These are phyloP conservation scores for Xylariales sp. DNA, from an alignment of 2,329 filamentous ascomycete genomes.

Conservation along the genomic window DNA sequence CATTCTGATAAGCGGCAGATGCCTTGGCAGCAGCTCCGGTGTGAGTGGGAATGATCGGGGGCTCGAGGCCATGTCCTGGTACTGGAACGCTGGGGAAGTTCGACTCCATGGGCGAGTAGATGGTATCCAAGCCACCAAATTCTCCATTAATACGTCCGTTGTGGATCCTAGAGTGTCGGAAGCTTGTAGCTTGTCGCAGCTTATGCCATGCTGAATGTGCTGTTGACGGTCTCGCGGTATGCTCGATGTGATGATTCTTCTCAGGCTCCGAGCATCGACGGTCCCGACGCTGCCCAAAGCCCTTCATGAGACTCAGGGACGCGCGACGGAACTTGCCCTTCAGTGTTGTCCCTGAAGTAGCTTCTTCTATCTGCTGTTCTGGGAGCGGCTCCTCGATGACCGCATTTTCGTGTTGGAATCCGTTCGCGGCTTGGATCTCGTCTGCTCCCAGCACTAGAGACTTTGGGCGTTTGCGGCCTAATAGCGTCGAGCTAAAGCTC, in stretches of 20 bases:
- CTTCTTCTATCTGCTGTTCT: constrained; percentile 3
- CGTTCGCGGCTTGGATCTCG: constrained; percentile 22
- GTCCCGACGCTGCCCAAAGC: constrained; percentile 43
- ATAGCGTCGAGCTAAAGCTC: constrained; percentile 46
- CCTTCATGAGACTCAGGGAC: constrained; percentile 47
- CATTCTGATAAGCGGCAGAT: constrained; percentile 56
- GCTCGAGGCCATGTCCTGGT: constrained; percentile 47
- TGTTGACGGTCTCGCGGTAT: constrained; percentile 42
- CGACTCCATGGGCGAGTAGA: constrained; percentile 31
- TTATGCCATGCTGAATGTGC: constrained; percentile 47
- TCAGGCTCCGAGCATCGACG: constrained; percentile 27
- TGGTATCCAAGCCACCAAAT: constrained; percentile 25
- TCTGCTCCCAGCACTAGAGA: constrained; percentile 27
- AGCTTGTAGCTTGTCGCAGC: constrained; percentile 46
- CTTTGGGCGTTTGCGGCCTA: constrained; percentile 43
- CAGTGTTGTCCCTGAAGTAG: constrained; percentile 21
- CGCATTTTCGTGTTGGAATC: constrained; percentile 16
- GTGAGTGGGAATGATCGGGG: constrained; percentile 56
- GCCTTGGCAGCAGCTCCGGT: constrained; percentile 59
- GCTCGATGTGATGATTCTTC: constrained; percentile 14
- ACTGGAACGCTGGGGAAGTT: constrained; percentile 30
- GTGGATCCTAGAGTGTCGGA: constrained; percentile 42
- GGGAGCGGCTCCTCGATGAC: constrained; percentile 18
- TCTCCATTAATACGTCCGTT: constrained; percentile 42
- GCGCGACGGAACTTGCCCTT: constrained; percentile 52